These are phyloP conservation scores for Paecilomyces fulvus DNA, from an alignment of 2,329 filamentous ascomycete genomes.

Conservation along the genomic window DNA sequence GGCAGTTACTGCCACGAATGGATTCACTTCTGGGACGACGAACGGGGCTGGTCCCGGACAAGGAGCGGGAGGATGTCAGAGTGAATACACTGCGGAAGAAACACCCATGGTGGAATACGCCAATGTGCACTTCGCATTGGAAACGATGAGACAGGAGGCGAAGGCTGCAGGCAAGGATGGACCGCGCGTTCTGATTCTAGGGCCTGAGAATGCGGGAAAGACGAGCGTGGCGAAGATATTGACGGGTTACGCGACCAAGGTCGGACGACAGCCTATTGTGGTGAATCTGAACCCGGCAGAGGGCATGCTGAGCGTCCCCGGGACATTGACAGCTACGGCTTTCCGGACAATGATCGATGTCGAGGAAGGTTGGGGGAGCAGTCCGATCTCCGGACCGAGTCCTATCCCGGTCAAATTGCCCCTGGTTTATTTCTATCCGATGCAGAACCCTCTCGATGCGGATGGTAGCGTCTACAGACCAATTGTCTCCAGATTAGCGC, in stretches of 20 bases:
- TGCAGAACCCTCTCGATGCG: slow-evolving; percentile 59
- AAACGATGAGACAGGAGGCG: slow-evolving; percentile 59
- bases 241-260: slow-evolving; percentile 68
- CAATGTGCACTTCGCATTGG: slow-evolving; percentile 82
- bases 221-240: slow-evolving; percentile 70
- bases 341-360: slow-evolving; percentile 83
- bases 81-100: slow-evolving; percentile 64
- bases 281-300: slow-evolving; percentile 80
- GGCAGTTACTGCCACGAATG: slow-evolving; percentile 33
- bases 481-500: slow-evolving; percentile 65
- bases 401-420: slow-evolving; percentile 85
- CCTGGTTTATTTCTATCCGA: slow-evolving; percentile 80
- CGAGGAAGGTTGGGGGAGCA: slow-evolving; percentile 80
- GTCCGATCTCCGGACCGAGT: slow-evolving; percentile 83
- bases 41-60: slow-evolving; percentile 19
- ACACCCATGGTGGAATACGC: slow-evolving; percentile 72
- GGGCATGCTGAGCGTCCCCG: slow-evolving; percentile 67
- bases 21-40: slow-evolving; percentile 16
- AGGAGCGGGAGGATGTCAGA: slow-evolving; percentile 54
- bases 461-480: slow-evolving; percentile 65
- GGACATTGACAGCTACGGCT: slow-evolving; percentile 76
- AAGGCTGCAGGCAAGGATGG: slow-evolving; percentile 47
- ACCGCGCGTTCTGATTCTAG: slow-evolving; percentile 77
- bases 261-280: slow-evolving; percentile 66
- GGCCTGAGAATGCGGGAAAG: slow-evolving; percentile 71